Base-by-base conservation (phyloP, 345 rosid genomes). In the Geranium brycei region DNA sequence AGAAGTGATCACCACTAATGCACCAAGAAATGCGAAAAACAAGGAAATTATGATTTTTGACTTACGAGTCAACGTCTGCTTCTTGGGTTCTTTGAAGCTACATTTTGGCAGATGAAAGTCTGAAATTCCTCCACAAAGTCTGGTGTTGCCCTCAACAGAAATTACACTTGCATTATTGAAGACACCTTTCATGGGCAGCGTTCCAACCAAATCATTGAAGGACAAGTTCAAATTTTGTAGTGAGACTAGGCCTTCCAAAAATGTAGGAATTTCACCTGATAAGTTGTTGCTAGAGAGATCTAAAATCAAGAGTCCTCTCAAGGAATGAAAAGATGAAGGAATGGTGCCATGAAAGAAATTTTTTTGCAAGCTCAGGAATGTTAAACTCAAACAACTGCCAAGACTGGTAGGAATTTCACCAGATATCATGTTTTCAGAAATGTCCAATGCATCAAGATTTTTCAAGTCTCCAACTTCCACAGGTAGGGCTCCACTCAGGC, bases 201-300 rank as follows among this genome's bases (percentile, higher is more conserved):
- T 75, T 11, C 87, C 84, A 17, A 78, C 80, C 0, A 84, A 69
- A 31, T 74, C 40, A 18, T 84, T 84, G 47, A 66, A 70, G 57
- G 88, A 81, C 16, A 76, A 62, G 62, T 79, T 70, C 64, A 74
- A 69, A 7, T 15, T 40, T 0, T 53, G 3, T 4, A 76, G 64
- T 4, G 64, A 55, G 0, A 0, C 19, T 19, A 74, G 31, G 7
- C 18, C n/a, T 17, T 59, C 40, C 0, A 78, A 12, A 30, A 57
- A 68, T 23, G 35, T 10, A 0, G 80, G 82, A 47, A 78, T 73
- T 23, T 59, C 17, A 0, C 77, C 72, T 0, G 73, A 68, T 8
- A 80, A 60, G n/a, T 73, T 70, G 41, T 83, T 83, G 10, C 19
- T 23, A 2, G 85, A 79, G 14, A 83, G 68, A 71, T 81, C 81